phyloP scores from a whole-genome alignment of 192 early-diverging fungal species.

The Umbelopsis sp. region DNA sequence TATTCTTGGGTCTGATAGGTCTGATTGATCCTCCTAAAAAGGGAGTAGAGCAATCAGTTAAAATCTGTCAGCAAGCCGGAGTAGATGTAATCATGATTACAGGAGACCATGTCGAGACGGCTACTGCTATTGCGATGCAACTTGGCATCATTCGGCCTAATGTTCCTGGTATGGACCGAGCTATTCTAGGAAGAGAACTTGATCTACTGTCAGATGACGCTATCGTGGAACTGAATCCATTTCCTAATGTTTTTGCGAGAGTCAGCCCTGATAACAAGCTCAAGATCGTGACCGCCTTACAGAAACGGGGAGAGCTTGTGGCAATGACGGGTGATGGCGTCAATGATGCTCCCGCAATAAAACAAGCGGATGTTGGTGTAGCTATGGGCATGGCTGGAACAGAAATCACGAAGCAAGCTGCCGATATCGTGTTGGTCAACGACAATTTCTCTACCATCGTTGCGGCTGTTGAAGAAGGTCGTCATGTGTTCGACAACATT shows the following conservation, averaged over 20 bases:
- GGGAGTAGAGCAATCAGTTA: constrained; percentile 79
- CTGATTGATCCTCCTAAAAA: constrained; percentile 87
- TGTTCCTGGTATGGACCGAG: constrained; percentile 56
- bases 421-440: constrained; percentile 90
- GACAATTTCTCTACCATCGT: constrained; percentile 97
- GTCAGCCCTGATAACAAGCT: constrained; percentile 96
- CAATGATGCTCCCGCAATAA: constrained; percentile 93
- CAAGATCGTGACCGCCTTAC: constrained; percentile 88
- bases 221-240: constrained; percentile 76
- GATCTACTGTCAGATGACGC: constrained; percentile 90
- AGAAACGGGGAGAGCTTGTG: constrained; percentile 69
- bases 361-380: constrained; percentile 92
- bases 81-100: constrained; percentile 97
- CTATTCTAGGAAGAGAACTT: constrained; percentile 86
- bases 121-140: constrained; percentile 86
- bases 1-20: constrained; percentile 89
- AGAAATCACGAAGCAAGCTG: constrained; percentile 97
- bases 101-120: constrained; percentile 92
- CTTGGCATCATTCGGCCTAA: constrained; percentile 82
- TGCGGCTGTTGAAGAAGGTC: constrained; percentile 86
- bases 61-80: constrained; percentile 82
- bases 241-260: constrained; percentile 95
- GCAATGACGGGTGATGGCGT: constrained; percentile 97
- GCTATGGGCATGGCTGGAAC: constrained; percentile 96
- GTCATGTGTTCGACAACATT: constrained; percentile 97